Evolutionary conservation across 164 flowering plant genomes (phyloP), one percentile per base, ranked within the genome.

Genomic region (Dillenia turbinata): DNA sequence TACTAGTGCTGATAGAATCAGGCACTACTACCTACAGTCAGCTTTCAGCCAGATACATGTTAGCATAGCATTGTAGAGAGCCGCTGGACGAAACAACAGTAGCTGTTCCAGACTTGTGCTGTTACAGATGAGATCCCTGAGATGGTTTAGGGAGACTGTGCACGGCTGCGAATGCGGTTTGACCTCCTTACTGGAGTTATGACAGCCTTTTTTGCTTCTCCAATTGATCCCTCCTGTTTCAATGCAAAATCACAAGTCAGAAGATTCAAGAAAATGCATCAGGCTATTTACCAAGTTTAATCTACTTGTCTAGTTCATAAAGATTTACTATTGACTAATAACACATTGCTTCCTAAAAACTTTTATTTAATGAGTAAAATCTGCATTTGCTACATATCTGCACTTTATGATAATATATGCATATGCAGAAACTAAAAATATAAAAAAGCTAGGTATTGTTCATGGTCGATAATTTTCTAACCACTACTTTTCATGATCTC

Each of bases 131-230:
- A 33, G 40, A 33, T 33, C 40, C 40, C 40, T 33, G 40, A 33
- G 40, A 33, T 33, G 40, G 40, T 33, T 33, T 33, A 33, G 40
- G 40, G 40, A 33, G 40, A 33, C 40, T 33, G 40, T 52, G 68
- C 49, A 15, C 72, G 72, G 13, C 46, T 70, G 33, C 67, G 75
- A 47, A 81, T 49, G 54, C 82, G 62, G 59, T 63, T 73, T 12
- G 85, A 78, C 66, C 85, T 55, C 62, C 85, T 81, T 16, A 73
- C 63, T 47, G 85, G 77, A 64, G 85, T 72, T 52, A 66, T 58
- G 52, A 47, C 22, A 47, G 10, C 57, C 61, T 57, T 54, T 56
- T 26, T 48, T 14, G 2, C 74, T 58, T 61, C 64, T 57, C 69
- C 70, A 55, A 63, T 69, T 56, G 48, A 44, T 12, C 62, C 46